Conservation (phyloP, 2,329 filamentous ascomycete genomes). For the Thelonectria rubi region DNA sequence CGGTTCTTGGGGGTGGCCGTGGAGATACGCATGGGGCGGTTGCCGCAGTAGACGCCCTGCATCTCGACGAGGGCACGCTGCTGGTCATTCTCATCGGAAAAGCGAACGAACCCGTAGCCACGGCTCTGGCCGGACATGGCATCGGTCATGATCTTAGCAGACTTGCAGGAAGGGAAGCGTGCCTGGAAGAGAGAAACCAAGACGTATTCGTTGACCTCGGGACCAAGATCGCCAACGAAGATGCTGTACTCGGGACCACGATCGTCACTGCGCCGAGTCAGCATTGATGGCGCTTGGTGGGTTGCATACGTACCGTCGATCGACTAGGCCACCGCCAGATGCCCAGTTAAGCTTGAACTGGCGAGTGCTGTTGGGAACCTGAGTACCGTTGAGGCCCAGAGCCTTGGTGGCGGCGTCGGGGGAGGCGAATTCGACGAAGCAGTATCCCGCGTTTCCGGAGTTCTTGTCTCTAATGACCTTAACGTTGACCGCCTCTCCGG, state of each 20-base stretch:
- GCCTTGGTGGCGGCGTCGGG: conserved; percentile 91
- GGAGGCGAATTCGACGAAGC: conserved; percentile 91
- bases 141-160: conserved; percentile 99
- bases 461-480: conserved; percentile 99
- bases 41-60: conserved; percentile 99
- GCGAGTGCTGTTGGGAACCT: conserved; percentile 92
- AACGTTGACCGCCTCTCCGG: conserved; percentile 94
- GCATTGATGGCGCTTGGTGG: background rate
- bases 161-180: conserved; percentile 97
- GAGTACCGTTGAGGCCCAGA: conserved; percentile 84
- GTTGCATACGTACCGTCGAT: conserved; percentile 74
- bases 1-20: conserved; percentile 97
- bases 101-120: conserved; percentile 97
- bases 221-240: conserved; percentile 96
- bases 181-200: conserved; percentile 96
- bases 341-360: conserved; percentile 99
- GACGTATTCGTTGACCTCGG: conserved; percentile 98
- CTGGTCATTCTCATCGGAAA: conserved; percentile 94
- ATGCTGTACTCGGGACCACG: conserved; percentile 96
- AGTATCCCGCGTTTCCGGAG: conserved; percentile 98
- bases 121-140: conserved; percentile 97
- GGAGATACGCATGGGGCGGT: conserved; percentile 97
- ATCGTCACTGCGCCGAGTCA: conserved; percentile 75
- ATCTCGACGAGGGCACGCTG: conserved; percentile 96
- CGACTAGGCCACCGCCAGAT: conserved; percentile 92